These are phyloP conservation scores for Croton setiger DNA, from an alignment of 441 rosid species.

Conservation along the genomic window DNA sequence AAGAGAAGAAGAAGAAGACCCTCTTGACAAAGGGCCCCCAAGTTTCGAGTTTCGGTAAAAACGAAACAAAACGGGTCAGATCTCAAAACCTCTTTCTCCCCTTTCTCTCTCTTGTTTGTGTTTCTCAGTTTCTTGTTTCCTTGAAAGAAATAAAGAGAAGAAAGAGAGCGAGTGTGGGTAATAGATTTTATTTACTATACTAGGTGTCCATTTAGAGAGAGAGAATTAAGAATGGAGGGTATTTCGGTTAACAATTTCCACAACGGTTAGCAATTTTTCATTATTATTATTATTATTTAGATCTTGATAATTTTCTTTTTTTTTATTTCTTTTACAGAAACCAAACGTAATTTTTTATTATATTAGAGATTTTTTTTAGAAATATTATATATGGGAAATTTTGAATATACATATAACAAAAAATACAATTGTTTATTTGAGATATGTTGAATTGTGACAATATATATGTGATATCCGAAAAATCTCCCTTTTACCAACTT, in stretches of 20 bases:
- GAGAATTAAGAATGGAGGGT: background rate
- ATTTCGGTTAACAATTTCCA: background rate
- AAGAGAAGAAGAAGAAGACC: slow-evolving; percentile 23
- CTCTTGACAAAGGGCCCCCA: slow-evolving; percentile 30
- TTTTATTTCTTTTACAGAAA: too few species aligned
- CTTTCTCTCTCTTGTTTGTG: background rate
- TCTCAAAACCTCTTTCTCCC: slow-evolving; percentile 20
- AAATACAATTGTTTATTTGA: too few species aligned
- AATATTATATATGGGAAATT: too few species aligned
- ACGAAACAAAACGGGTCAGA: slow-evolving; percentile 22
- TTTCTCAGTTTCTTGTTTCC: slow-evolving; percentile 3
- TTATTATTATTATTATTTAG: too few species aligned
- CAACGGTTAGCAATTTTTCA: background rate
- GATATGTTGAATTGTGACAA: too few species aligned
- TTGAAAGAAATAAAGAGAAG: background rate
- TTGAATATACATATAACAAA: too few species aligned
- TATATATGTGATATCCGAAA: too few species aligned
- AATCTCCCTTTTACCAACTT: too few species aligned
- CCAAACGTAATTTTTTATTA: too few species aligned
- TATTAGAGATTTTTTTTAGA: too few species aligned
- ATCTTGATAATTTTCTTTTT: too few species aligned
- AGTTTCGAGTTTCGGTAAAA: slow-evolving; percentile 19
- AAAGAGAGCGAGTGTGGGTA: background rate
- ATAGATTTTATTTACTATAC: background rate
- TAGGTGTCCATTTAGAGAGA: background rate